phyloP scores from a whole-genome alignment of 2,329 filamentous ascomycete species.

The Purpureocillium lavendulum region DNA sequence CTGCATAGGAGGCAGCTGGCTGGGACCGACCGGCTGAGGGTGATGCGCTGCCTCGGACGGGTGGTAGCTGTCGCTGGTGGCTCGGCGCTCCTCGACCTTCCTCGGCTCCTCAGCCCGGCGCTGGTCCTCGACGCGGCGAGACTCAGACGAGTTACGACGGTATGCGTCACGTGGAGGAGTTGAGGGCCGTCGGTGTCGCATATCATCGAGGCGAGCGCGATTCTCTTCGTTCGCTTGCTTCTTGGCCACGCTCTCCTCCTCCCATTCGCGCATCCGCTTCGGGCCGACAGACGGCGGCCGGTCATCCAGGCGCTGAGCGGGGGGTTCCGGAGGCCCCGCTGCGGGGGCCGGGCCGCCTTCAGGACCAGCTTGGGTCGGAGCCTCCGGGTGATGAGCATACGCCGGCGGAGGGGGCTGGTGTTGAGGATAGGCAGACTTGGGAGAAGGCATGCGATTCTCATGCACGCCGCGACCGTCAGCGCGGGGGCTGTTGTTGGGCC shows the following conservation, averaged over 20 bases:
- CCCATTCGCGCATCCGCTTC: constrained; percentile 90
- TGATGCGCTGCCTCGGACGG: constrained; percentile 91
- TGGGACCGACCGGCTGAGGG: constrained; percentile 37
- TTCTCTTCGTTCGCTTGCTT: constrained; percentile 86
- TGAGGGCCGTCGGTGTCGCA: constrained; percentile 68
- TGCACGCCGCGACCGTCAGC: constrained; percentile 68
- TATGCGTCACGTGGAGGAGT: constrained; percentile 63
- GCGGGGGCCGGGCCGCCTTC: constrained; percentile 41
- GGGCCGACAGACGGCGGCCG: constrained; percentile 71
- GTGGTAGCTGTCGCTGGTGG: constrained; percentile 73
- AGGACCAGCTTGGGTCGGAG: constrained; percentile 50
- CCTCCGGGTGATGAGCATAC: constrained; percentile 67
- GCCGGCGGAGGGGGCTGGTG: constrained; percentile 46
- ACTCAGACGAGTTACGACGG: constrained; percentile 71
- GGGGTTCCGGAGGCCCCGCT: constrained; percentile 52
- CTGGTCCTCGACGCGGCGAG: constrained; percentile 55
- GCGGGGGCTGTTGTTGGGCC: constrained; percentile 65
- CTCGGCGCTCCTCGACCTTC: constrained; percentile 53
- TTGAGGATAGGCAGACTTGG: constrained; percentile 76
- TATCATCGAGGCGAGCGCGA: constrained; percentile 77
- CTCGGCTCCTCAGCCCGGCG: constrained; percentile 52
- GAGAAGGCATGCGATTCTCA: constrained; percentile 84
- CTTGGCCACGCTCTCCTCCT: constrained; percentile 70
- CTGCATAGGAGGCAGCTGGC: constrained; percentile 56
- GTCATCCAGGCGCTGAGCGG: constrained; percentile 53